phyloP scores from a whole-genome alignment of 352 stramenopile genomes.

The Achlya hypogyna region DNA sequence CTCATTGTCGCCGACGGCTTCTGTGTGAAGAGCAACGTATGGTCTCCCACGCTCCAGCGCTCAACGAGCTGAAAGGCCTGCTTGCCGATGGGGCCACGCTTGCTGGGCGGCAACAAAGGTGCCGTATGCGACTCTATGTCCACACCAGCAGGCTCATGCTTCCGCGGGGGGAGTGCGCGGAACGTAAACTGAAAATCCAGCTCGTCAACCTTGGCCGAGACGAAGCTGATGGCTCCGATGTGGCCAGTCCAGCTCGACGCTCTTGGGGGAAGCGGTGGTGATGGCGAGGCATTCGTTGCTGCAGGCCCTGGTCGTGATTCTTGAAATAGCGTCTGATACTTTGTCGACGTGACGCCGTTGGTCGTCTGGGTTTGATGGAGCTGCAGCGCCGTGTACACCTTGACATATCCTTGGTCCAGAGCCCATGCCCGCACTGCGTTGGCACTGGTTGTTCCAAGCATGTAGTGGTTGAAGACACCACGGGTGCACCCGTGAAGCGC shows the following conservation, averaged over 20 bases:
- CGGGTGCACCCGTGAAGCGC: neutral
- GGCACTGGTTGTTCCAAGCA: neutral
- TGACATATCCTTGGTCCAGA: neutral
- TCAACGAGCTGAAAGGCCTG: neutral
- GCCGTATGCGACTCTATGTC: no score
- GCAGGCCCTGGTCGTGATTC: no score
- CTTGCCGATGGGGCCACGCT: no score
- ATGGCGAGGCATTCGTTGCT: no score
- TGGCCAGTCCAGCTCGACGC: no score
- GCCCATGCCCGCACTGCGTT: neutral
- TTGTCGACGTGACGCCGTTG: no score
- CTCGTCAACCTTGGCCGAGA: neutral
- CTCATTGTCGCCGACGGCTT: neutral
- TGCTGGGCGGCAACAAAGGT: no score
- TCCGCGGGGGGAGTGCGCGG: no score
- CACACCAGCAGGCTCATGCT: no score
- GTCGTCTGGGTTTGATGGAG: no score
- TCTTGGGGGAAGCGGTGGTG: no score
- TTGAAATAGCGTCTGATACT: no score
- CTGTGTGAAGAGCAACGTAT: neutral
- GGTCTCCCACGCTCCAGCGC: neutral
- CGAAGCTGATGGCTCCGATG: neutral
- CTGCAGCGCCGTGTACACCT: neutral
- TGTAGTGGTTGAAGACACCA: neutral
- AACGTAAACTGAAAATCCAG: neutral